A percentile compares a stretch with the other conserved stretches of the same genome.
phyloP scores from a whole-genome alignment of 2,329 filamentous ascomycete species.

The Penicillium sp. region DNA sequence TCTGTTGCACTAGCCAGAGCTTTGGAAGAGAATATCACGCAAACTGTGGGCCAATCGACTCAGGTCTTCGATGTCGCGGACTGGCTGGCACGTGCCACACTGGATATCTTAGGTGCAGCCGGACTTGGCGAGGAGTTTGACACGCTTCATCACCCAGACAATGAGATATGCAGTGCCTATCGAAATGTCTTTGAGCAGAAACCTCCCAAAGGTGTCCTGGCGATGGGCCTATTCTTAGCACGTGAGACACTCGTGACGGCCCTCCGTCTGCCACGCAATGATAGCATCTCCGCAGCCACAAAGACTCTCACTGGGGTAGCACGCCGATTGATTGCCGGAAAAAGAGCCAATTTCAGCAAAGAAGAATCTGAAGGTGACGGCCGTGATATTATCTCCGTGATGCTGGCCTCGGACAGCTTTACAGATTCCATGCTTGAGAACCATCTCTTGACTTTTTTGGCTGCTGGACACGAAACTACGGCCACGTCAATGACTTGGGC shows the following conservation, averaged over 20 bases:
- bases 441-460: slow-evolving; percentile 48
- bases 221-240: neutral
- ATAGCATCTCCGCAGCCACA: neutral
- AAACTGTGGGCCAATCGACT: neutral
- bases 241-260: neutral
- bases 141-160: slow-evolving; percentile 7
- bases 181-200: slow-evolving; percentile 9
- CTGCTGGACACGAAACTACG: slow-evolving; percentile 60
- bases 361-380: neutral
- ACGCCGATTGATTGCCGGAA: neutral
- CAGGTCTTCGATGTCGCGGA: slow-evolving; percentile 8
- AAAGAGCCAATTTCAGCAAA: neutral
- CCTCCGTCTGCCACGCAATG: neutral
- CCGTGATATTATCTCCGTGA: slow-evolving; percentile 43
- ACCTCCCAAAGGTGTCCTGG: neutral
- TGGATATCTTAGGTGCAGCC: slow-evolving; percentile 10
- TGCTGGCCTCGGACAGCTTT: slow-evolving; percentile 44
- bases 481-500: slow-evolving; percentile 75
- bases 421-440: slow-evolving; percentile 45
- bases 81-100: slow-evolving; percentile 3
- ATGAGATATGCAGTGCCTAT: slow-evolving; percentile 7
- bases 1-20: slow-evolving; percentile 1
- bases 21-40: neutral
- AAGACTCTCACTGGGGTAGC: neutral
- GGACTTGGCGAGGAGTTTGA: slow-evolving; percentile 10